phyloP scores from a whole-genome alignment of 257 asterid genomes.

The Primulina tabacum region DNA sequence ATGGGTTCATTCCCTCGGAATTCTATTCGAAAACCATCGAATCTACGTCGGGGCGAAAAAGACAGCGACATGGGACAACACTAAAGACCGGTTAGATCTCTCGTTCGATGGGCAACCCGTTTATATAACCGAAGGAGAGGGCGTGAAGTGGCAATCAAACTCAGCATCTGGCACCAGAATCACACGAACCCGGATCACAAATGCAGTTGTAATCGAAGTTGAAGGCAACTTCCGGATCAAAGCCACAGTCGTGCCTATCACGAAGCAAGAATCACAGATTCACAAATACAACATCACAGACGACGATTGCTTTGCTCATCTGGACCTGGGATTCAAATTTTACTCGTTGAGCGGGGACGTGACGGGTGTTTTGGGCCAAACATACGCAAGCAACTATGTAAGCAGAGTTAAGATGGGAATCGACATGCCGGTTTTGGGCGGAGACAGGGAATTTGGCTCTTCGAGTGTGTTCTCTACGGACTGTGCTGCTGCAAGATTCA shows the following conservation, averaged over 20 bases:
- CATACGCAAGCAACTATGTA: conserved; percentile 55
- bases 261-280: conserved; percentile 49
- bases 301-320: conserved; percentile 82
- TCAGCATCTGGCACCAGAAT: conserved; percentile 31
- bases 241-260: conserved; percentile 69
- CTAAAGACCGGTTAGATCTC: conserved; percentile 53
- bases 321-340: conserved; percentile 73
- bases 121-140: conserved; percentile 40
- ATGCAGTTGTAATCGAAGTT: conserved; percentile 52
- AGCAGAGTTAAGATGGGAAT: conserved; percentile 79
- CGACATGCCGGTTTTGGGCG: conserved; percentile 85
- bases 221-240: conserved; percentile 73
- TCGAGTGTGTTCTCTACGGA: conserved; percentile 62
- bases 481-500: conserved; percentile 62
- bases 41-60: conserved; percentile 56
- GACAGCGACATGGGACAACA: conserved; percentile 58
- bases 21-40: conserved; percentile 58
- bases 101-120: conserved; percentile 47
- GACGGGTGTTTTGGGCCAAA: conserved; percentile 73
- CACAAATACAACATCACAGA: conserved; percentile 65
- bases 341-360: conserved; percentile 59
- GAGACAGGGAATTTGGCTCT: conserved; percentile 54
- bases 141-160: conserved; percentile 39
- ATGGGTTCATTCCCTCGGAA: conserved; percentile 89
- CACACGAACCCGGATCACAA: conserved; percentile 43